Evolutionary conservation across 129 eudicot species (phyloP).

Genomic region (Lonicera japonica): DNA sequence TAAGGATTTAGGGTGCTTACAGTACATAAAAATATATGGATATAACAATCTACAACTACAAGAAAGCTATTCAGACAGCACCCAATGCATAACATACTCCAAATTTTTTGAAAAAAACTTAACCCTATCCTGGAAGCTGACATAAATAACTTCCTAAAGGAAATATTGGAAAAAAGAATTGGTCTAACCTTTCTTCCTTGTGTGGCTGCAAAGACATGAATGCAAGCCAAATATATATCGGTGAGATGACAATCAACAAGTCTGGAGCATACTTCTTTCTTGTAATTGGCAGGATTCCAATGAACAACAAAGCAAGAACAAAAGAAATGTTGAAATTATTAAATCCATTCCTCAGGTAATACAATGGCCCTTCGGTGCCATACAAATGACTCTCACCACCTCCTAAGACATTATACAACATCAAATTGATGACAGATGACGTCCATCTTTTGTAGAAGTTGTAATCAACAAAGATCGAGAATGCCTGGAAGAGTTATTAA

Average conservation of each 20-base stretch:
- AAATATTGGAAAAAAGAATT: not conserved
- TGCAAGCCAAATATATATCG: conserved; percentile 89
- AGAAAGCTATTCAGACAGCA: no score
- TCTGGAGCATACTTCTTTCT: conserved; percentile 82
- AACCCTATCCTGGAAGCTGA: not conserved
- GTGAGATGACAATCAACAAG: conserved; percentile 63
- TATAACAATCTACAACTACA: not conserved
- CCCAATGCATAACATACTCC: no score
- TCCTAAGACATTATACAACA: conserved; percentile 81
- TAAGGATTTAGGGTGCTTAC: no score
- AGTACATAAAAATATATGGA: no score
- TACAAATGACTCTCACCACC: conserved; percentile 98
- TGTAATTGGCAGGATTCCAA: conserved; percentile 57
- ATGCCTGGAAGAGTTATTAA: conserved; percentile 39
- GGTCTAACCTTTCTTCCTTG: conserved; percentile 92
- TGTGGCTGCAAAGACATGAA: conserved; percentile 99
- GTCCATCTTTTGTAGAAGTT: conserved; percentile 85
- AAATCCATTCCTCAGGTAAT: conserved; percentile 80
- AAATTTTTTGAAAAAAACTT: no score
- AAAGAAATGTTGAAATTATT: conserved; percentile 87
- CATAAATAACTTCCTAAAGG: not conserved
- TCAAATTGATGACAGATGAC: conserved; percentile 78
- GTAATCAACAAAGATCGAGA: conserved; percentile 67
- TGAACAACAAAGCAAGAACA: conserved; percentile 78
- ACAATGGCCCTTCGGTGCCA: conserved; percentile 87